Base-by-base conservation (phyloP, 2,329 filamentous ascomycete genomes). In the Penicillium decumbens region DNA sequence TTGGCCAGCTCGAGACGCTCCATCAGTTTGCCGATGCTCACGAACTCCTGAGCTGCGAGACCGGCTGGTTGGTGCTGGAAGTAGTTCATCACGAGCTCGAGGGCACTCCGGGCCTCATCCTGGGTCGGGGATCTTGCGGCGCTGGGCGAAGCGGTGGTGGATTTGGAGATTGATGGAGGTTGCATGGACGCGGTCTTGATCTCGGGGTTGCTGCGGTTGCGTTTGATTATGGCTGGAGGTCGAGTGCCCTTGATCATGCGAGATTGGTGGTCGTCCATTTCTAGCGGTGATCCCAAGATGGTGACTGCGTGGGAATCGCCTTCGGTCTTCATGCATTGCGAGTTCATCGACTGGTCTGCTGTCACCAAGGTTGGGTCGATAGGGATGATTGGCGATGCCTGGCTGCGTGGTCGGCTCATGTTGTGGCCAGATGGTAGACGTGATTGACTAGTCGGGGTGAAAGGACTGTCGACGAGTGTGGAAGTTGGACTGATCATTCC, bases 51-150 rank as follows among this genome's bases (percentile, higher is more conserved):
- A 63, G 93, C 88, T 13, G 88, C 81, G 28, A 89, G 80, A 1
- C 83, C 85, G 0, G 77, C 72, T 10, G 84, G 82, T 58, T 87
- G 81, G 52, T 84, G 83, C 60, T 89, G 81, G 66, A 96, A 87
- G 65, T 92, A 95, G 52, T 74, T 85, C 66, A 95, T 80, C 18
- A 96, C 81, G 2, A 91, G 84, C 61, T 92, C 85, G 4, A 95
- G 79, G 1, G 91, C 92, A 44, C 83, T 80, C 33, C 88, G 81
- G 3, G 91, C 91, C 67, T 97, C 90, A 60, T 96, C 90, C 58
- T 90, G 87, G 0, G 85, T 89, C 0, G 87, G 87, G 1, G 86
- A 87, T 25, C 72, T 80, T 1, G 84, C 38, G 1, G 20, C 38
- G 23, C 80, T 74, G 32, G 82, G 74, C 29, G 73, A 75, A 10